These are phyloP conservation scores for Entomortierella beljakovae DNA, from an alignment of 192 early-diverging fungal genomes.

Conservation along the genomic window DNA sequence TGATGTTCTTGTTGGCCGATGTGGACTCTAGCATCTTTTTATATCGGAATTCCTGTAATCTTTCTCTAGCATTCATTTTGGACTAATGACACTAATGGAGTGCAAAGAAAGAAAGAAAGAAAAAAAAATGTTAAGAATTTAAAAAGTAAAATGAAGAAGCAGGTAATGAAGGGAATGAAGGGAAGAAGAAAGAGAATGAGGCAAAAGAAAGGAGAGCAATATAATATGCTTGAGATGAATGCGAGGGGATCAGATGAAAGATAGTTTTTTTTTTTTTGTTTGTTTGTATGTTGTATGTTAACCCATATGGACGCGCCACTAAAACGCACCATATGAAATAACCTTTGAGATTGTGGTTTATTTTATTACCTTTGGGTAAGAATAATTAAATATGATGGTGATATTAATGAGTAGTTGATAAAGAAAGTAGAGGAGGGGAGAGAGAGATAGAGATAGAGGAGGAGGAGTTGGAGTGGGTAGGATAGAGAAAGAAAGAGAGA, in stretches of 20 bases:
- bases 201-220: neutral
- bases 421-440: neutral
- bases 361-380: neutral
- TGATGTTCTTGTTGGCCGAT: neutral
- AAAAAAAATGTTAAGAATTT: too few species aligned
- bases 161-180: neutral
- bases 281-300: neutral
- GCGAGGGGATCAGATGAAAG: neutral
- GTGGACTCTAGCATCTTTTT: constrained; percentile 27
- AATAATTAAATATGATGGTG: neutral
- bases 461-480: neutral
- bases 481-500: constrained; percentile 3
- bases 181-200: neutral
- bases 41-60: constrained; percentile 43
- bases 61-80: constrained; percentile 37
- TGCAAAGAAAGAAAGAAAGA: neutral
- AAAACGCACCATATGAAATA: neutral
- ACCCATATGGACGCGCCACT: neutral
- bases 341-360: neutral
- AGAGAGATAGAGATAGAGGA: neutral
- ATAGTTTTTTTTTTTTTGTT: too few species aligned
- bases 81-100: neutral
- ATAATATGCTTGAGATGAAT: too few species aligned
- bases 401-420: neutral
- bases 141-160: neutral